A percentile compares a stretch with the other conserved stretches of the same genome.
Conservation (phyloP, 176 grass and related monocot species). For the Zoysia pacifica region DNA sequence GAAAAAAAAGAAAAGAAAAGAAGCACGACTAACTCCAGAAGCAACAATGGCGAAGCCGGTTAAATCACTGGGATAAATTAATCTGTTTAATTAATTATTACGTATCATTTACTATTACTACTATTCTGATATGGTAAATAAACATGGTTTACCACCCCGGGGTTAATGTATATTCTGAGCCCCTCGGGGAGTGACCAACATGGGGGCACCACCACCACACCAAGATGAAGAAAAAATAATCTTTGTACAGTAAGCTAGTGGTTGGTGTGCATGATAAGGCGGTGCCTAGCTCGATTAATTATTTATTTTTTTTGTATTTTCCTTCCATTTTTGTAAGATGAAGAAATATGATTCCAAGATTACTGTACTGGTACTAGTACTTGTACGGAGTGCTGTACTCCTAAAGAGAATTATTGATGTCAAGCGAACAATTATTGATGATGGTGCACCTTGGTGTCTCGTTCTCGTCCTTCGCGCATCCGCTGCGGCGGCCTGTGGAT, state of each 20-base stretch:
- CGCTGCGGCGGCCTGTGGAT: neutral
- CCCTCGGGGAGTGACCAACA: neutral
- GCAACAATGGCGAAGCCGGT: neutral
- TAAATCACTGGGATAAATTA: conserved; percentile 25
- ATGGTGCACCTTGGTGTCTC: neutral
- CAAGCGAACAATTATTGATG: conserved; percentile 12
- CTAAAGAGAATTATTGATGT: neutral
- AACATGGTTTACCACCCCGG: conserved; percentile 10
- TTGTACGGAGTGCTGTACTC: neutral
- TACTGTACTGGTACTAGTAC: neutral
- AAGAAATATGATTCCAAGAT: conserved; percentile 5
- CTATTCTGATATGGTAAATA: conserved; percentile 39
- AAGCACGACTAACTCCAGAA: conserved; percentile 41
- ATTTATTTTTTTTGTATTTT: neutral
- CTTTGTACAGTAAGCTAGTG: conserved; percentile 28
- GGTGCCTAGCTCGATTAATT: conserved; percentile 26
- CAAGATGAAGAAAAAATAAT: neutral
- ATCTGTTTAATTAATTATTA: conserved; percentile 40
- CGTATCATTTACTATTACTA: neutral
- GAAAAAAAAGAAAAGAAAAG: neutral
- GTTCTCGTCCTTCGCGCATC: neutral
- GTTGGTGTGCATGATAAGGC: neutral
- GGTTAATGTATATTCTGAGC: conserved; percentile 40
- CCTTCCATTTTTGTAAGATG: conserved; percentile 29
- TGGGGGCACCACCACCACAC: conserved; percentile 12